phyloP scores from a whole-genome alignment of 75 land plant species.

The Cunninghamia lanceolata region DNA sequence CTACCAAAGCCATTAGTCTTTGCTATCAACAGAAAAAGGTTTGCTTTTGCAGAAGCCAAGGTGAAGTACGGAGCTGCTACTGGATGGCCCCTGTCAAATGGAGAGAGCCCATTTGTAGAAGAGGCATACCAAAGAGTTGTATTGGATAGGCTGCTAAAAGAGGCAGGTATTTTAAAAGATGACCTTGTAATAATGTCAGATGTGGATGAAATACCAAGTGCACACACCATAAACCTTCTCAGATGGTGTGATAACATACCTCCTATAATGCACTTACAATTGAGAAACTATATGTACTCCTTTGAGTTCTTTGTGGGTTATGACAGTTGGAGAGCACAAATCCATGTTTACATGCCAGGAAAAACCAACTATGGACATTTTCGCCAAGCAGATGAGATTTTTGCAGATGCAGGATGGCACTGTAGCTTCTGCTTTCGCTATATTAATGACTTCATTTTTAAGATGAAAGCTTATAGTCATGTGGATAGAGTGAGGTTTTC shows the following conservation, averaged over 20 bases:
- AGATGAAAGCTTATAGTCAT: slow-evolving; percentile 91
- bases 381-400: slow-evolving; percentile 48
- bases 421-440: slow-evolving; percentile 77
- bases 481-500: slow-evolving; percentile 67
- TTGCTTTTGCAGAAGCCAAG: slow-evolving; percentile 54
- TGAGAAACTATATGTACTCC: slow-evolving; percentile 71
- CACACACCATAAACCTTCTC: slow-evolving; percentile 57
- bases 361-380: slow-evolving; percentile 57
- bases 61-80: slow-evolving; percentile 62
- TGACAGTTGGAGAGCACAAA: slow-evolving; percentile 76
- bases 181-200: slow-evolving; percentile 88
- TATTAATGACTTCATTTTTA: slow-evolving; percentile 71
- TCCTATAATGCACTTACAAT: slow-evolving; percentile 57
- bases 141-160: slow-evolving; percentile 55
- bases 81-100: slow-evolving; percentile 30
- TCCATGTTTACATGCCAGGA: slow-evolving; percentile 38
- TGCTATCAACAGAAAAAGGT: slow-evolving; percentile 40
- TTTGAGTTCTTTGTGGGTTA: slow-evolving; percentile 77
- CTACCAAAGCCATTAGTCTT: slow-evolving; percentile 61
- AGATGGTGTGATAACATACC: slow-evolving; percentile 80
- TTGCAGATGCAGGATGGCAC: slow-evolving; percentile 78
- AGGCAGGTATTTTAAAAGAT: slow-evolving; percentile 66
- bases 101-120: slow-evolving; percentile 72
- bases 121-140: slow-evolving; percentile 70
- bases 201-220: slow-evolving; percentile 68